Evolutionary conservation across 495 filamentous ascomycete species (phyloP).

Genomic region (Penicillium diatomitis): DNA sequence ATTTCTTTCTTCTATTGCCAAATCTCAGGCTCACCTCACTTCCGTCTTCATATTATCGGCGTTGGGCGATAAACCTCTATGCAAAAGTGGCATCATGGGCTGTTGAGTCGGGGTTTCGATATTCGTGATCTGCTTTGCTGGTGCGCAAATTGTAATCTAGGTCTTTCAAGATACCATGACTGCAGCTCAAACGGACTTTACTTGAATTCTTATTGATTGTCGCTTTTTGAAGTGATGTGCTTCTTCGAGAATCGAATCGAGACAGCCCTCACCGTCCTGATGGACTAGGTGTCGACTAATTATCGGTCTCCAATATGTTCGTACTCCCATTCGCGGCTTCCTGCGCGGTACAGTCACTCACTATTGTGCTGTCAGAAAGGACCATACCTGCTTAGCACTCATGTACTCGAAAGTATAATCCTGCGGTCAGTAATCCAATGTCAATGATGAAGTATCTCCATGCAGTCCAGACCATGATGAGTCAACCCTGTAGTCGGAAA

Average conservation of each 20-base stretch:
- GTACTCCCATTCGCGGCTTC: no score
- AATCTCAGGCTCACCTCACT: slow-evolving; percentile 1
- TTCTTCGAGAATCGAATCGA: no score
- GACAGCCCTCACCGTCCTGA: no score
- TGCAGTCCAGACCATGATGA: not conserved
- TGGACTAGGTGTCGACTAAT: no score
- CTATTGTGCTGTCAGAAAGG: no score
- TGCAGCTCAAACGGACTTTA: slow-evolving; percentile 6
- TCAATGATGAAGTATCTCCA: no score
- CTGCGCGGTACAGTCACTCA: no score
- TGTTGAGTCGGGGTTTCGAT: slow-evolving; percentile 4
- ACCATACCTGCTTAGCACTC: no score
- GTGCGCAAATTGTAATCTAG: slow-evolving; percentile 12
- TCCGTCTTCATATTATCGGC: slow-evolving; percentile 14
- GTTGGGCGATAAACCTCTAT: slow-evolving; percentile 20
- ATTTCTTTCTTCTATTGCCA: slow-evolving; percentile 4
- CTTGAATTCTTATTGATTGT: not conserved
- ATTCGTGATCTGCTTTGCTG: slow-evolving; percentile 8
- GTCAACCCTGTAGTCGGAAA: not conserved
- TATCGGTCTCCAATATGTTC: no score
- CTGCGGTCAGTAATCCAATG: no score
- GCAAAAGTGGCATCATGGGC: slow-evolving; percentile 8
- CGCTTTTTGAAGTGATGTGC: not conserved
- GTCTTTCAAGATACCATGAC: slow-evolving; percentile 15
- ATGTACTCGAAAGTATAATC: no score